Conservation (phyloP, 495 filamentous ascomycete species). For the Achaetomiella virescens region DNA sequence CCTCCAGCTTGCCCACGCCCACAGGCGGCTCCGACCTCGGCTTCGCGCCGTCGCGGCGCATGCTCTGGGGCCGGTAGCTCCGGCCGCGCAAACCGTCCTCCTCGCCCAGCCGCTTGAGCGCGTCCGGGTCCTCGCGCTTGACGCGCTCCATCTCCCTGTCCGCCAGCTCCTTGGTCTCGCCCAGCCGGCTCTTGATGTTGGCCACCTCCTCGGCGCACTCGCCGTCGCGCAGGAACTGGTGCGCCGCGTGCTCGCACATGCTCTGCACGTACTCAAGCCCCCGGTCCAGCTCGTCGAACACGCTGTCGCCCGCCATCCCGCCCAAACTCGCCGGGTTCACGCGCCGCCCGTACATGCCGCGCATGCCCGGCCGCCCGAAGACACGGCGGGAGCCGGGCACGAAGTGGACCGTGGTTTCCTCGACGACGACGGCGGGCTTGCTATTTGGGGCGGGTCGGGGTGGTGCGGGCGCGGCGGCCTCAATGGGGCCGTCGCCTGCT, state of each 20-base stretch:
- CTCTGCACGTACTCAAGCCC: conserved; percentile 70
- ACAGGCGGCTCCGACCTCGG: not conserved
- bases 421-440: not conserved
- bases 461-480: conserved; percentile 19
- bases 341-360: conserved; percentile 12
- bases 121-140: conserved; percentile 31
- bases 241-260: conserved; percentile 77
- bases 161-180: conserved; percentile 54
- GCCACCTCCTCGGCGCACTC: conserved; percentile 69
- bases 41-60: conserved; percentile 20
- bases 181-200: conserved; percentile 54
- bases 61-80: conserved; percentile 30
- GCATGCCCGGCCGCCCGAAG: not conserved
- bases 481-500: conserved; percentile 11
- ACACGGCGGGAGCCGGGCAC: conserved; percentile 29
- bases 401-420: conserved; percentile 24
- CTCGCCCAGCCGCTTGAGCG: conserved; percentile 20
- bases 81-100: conserved; percentile 11
- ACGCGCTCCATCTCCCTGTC: conserved; percentile 53
- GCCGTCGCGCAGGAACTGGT: conserved; percentile 78
- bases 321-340: not conserved
- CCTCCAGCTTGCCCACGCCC: conserved; percentile 4
- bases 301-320: conserved; percentile 29
- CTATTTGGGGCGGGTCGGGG: not conserved
- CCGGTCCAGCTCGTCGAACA: conserved; percentile 69